A percentile compares a stretch with the other conserved stretches of the same genome.
These are phyloP conservation scores for Venturia pyrina DNA, from an alignment of 2,329 filamentous ascomycete species.

Conservation along the genomic window DNA sequence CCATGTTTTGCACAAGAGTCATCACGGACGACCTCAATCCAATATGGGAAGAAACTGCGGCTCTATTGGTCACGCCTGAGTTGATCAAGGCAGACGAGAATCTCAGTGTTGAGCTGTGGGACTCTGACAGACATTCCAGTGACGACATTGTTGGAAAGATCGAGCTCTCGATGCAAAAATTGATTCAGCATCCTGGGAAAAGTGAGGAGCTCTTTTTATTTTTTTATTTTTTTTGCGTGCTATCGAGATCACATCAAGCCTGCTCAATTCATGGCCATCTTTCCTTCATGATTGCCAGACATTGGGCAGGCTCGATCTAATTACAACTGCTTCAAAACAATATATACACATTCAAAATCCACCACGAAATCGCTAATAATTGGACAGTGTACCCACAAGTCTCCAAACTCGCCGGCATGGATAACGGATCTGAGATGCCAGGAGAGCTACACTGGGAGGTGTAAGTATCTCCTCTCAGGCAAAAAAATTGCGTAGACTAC, in stretches of 20 bases:
- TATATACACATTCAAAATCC: not conserved
- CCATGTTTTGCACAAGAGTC: constrained; percentile 93
- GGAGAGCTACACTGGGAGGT: constrained; percentile 59
- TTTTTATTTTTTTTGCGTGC: not conserved
- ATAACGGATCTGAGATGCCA: constrained; percentile 79
- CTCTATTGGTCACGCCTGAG: constrained; percentile 72
- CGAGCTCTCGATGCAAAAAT: constrained; percentile 84
- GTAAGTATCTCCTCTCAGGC: not conserved
- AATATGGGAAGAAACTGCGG: constrained; percentile 80
- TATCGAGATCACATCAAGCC: not conserved
- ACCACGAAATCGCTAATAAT: constrained; percentile 27
- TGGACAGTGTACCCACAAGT: constrained; percentile 67
- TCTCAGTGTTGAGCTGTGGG: constrained; percentile 89
- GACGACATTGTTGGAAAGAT: constrained; percentile 95
- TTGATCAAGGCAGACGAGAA: constrained; percentile 91
- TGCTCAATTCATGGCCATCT: not conserved
- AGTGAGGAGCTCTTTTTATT: not conserved
- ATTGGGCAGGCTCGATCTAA: not conserved
- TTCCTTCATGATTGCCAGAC: not conserved
- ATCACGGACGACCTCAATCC: constrained; percentile 93
- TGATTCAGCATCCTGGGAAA: constrained; percentile 85
- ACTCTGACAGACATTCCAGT: constrained; percentile 82
- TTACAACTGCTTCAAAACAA: not conserved
- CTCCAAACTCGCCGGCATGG: constrained; percentile 72
- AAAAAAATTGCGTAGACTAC: not conserved